Evolutionary conservation across 1,284 basidiomycete species (phyloP).

Genomic region (Coniferiporia sulphurascens): DNA sequence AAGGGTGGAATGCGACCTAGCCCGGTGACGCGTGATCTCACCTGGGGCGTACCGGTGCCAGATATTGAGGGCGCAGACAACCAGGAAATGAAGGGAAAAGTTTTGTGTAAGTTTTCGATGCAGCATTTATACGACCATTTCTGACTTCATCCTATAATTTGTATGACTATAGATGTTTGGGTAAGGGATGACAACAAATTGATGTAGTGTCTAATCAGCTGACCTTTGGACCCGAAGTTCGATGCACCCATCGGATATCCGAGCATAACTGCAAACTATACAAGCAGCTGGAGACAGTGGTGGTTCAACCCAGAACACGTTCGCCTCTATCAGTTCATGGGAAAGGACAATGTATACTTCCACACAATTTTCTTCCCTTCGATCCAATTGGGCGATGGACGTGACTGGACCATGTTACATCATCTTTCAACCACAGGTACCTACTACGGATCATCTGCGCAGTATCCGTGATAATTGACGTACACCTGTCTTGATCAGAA

Average conservation of each 20-base stretch:
- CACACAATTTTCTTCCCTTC: constrained; percentile 96
- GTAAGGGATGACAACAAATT: constrained; percentile 37
- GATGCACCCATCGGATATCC: constrained; percentile 98
- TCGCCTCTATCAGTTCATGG: constrained; percentile 98
- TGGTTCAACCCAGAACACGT: constrained; percentile 96
- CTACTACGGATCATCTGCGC: constrained; percentile 1
- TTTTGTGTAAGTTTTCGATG: constrained; percentile 71
- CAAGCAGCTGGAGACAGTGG: constrained; percentile 94
- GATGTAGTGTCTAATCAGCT: background rate
- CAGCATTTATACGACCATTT: background rate
- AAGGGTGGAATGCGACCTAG: constrained; percentile 85
- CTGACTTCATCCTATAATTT: constrained; percentile 13
- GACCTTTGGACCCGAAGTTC: constrained; percentile 53
- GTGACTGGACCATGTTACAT: constrained; percentile 91
- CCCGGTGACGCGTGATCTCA: constrained; percentile 90
- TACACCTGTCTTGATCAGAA: constrained; percentile 47
- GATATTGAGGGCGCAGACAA: constrained; percentile 67
- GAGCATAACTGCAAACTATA: constrained; percentile 96
- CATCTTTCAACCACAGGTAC: constrained; percentile 93
- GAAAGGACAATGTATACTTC: constrained; percentile 98
- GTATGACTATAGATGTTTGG: constrained; percentile 65
- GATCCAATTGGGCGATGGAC: constrained; percentile 84
- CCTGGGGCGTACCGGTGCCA: constrained; percentile 95
- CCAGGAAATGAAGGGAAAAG: constrained; percentile 88
- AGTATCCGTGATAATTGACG: background rate